Percentiles rank a stretch among this genome's conserved stretches.
These are phyloP conservation scores for Brettanomyces bruxellensis DNA, from an alignment of 805 yeast species.

Conservation along the genomic window DNA sequence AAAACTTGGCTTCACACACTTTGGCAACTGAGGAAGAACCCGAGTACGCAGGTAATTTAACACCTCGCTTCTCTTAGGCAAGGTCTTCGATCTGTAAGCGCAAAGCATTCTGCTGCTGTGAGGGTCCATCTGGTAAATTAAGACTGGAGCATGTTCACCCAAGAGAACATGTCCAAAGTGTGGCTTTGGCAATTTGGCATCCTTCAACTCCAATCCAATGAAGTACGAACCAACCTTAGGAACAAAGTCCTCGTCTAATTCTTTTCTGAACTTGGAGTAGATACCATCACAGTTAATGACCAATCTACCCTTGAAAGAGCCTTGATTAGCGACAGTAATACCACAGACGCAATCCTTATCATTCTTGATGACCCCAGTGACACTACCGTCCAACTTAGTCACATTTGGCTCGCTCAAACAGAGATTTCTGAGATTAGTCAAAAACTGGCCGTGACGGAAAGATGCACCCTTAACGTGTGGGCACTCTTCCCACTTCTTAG, in stretches of 20 bases:
- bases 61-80: slow-evolving; percentile 57
- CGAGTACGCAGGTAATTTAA: slow-evolving; percentile 47
- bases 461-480: slow-evolving; percentile 67
- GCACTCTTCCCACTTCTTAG: slow-evolving; percentile 47
- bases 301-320: slow-evolving; percentile 46
- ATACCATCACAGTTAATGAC: slow-evolving; percentile 89
- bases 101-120: slow-evolving; percentile 82
- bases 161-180: slow-evolving; percentile 85
- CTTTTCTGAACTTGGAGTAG: slow-evolving; percentile 83
- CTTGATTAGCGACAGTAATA: slow-evolving; percentile 46
- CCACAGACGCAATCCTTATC: slow-evolving; percentile 57
- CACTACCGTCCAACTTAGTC: slow-evolving; percentile 75
- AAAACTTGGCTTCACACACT: slow-evolving; percentile 56
- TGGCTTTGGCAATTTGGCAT: slow-evolving; percentile 69
- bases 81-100: slow-evolving; percentile 64
- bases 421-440: slow-evolving; percentile 64
- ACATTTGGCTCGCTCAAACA: slow-evolving; percentile 66
- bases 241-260: slow-evolving; percentile 46
- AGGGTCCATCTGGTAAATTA: slow-evolving; percentile 80
- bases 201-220: slow-evolving; percentile 67
- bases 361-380: slow-evolving; percentile 53
- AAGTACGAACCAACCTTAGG: slow-evolving; percentile 78
- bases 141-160: slow-evolving; percentile 79
- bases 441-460: slow-evolving; percentile 88
- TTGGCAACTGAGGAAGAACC: slow-evolving; percentile 67